Evolutionary conservation across 1,139 yeast genomes (phyloP).

Genomic region (Yamadazyma epiphylla): DNA sequence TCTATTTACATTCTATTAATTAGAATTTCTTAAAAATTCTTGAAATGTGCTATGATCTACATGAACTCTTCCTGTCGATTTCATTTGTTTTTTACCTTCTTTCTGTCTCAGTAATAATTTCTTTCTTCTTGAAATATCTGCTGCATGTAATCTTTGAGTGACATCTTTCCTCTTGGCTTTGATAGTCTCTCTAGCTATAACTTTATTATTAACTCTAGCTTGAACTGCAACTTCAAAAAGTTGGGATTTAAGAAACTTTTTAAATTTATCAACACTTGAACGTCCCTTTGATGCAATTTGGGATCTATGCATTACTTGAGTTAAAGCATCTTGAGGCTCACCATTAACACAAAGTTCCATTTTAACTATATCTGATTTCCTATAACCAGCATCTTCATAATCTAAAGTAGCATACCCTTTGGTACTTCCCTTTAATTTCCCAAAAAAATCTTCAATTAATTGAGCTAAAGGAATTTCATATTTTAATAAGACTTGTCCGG

Average conservation of each 20-base stretch:
- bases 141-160: slow-evolving; percentile 85
- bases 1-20: slow-evolving; percentile 9
- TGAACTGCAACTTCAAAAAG: slow-evolving; percentile 91
- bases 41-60: slow-evolving; percentile 85
- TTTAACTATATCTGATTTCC: slow-evolving; percentile 75
- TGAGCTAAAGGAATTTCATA: slow-evolving; percentile 85
- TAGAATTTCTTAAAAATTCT: slow-evolving; percentile 49
- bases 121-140: slow-evolving; percentile 87
- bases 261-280: slow-evolving; percentile 79
- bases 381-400: slow-evolving; percentile 90
- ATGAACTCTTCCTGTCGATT: slow-evolving; percentile 70
- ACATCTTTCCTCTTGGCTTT: slow-evolving; percentile 94
- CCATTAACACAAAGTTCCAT: slow-evolving; percentile 90
- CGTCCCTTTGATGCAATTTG: slow-evolving; percentile 72
- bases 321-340: slow-evolving; percentile 84
- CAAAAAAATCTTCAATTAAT: slow-evolving; percentile 91
- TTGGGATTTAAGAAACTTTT: slow-evolving; percentile 73
- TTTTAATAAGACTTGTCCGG: slow-evolving; percentile 78
- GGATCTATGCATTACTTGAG: slow-evolving; percentile 82
- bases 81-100: slow-evolving; percentile 87
- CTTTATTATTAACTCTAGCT: slow-evolving; percentile 79
- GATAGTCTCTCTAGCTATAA: slow-evolving; percentile 88
- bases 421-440: slow-evolving; percentile 84
- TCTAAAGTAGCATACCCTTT: slow-evolving; percentile 93
- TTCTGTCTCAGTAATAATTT: slow-evolving; percentile 85